A percentile compares a stretch with the other conserved stretches of the same genome.
Evolutionary conservation across 2,329 filamentous ascomycete genomes (phyloP).

Genomic region (Herpotrichia juniperi): DNA sequence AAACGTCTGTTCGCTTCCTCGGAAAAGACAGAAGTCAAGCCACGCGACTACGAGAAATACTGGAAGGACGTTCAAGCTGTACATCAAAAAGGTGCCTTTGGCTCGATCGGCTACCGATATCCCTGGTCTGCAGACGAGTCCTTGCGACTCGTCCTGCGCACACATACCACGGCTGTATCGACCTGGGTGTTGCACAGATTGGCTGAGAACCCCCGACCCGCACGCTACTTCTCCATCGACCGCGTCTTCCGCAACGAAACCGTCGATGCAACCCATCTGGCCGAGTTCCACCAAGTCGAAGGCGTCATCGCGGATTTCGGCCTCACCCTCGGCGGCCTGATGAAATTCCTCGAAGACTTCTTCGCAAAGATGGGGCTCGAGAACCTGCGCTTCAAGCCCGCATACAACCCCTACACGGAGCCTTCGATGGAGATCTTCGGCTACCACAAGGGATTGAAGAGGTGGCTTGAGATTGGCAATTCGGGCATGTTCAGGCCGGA

Average conservation of each 20-base stretch:
- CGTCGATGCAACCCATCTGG: slow-evolving; percentile 94
- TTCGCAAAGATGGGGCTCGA: slow-evolving; percentile 94
- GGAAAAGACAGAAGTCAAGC: slow-evolving; percentile 57
- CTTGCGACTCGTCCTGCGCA: slow-evolving; percentile 85
- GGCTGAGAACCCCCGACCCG: slow-evolving; percentile 79
- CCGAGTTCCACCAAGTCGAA: slow-evolving; percentile 98
- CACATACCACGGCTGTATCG: slow-evolving; percentile 92
- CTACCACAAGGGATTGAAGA: slow-evolving; percentile 79
- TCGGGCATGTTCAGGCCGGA: slow-evolving; percentile 98
- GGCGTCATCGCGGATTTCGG: slow-evolving; percentile 98
- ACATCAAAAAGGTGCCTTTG: slow-evolving; percentile 89
- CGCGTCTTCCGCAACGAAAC: slow-evolving; percentile 98
- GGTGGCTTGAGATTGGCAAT: slow-evolving; percentile 94
- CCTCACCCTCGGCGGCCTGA: slow-evolving; percentile 87
- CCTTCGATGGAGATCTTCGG: slow-evolving; percentile 98
- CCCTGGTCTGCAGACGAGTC: slow-evolving; percentile 90
- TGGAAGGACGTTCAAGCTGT: slow-evolving; percentile 87
- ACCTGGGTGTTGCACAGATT: slow-evolving; percentile 91
- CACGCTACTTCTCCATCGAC: slow-evolving; percentile 98
- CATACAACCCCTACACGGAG: slow-evolving; percentile 68
- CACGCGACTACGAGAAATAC: slow-evolving; percentile 79
- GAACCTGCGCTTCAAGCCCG: slow-evolving; percentile 91
- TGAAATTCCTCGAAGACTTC: slow-evolving; percentile 95
- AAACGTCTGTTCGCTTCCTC: slow-evolving; percentile 62
- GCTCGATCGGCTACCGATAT: slow-evolving; percentile 95